phyloP scores from a whole-genome alignment of 306 rosid genomes.

The Glycine latifolia region DNA sequence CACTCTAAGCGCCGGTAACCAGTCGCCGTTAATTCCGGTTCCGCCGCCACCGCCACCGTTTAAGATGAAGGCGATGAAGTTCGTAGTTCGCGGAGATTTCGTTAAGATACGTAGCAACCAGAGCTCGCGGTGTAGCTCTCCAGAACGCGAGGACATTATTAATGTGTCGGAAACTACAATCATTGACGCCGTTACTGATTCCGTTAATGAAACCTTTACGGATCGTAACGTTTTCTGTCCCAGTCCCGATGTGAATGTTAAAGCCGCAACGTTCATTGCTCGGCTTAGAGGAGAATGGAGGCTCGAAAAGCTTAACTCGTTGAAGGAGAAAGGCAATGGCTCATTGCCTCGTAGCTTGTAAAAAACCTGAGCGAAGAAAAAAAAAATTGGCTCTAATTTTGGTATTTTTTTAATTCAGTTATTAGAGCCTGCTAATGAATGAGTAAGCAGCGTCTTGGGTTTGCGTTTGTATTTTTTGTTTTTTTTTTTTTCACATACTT shows the following conservation, averaged over 20 bases:
- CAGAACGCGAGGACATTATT: conserved; percentile 58
- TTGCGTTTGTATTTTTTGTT: conserved; percentile 26
- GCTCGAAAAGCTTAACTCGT: conserved; percentile 54
- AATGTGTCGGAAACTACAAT: conserved; percentile 28
- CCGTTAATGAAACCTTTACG: neutral
- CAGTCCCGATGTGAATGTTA: conserved; percentile 84
- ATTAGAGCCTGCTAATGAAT: conserved; percentile 35
- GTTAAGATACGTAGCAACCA: conserved; percentile 64
- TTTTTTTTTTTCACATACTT: conserved; percentile 7
- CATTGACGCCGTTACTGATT: neutral
- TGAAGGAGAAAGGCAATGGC: conserved; percentile 54
- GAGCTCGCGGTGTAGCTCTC: conserved; percentile 74
- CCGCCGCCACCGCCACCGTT: conserved; percentile 78
- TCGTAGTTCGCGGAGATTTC: conserved; percentile 59
- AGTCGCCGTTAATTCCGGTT: conserved; percentile 63
- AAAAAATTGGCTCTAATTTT: conserved; percentile 42
- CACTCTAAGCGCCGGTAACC: conserved; percentile 49
- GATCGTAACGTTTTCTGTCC: conserved; percentile 64
- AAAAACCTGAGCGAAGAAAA: neutral
- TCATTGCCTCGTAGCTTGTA: conserved; percentile 35
- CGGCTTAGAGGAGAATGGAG: conserved; percentile 55
- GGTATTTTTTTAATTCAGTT: conserved; percentile 41
- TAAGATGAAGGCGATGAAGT: conserved; percentile 60
- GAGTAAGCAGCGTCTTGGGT: neutral
- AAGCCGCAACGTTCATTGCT: conserved; percentile 58